A percentile compares a stretch with the other conserved stretches of the same genome.
Conservation (phyloP, 78 protist genomes). For the Chrysochromulina parva region DNA sequence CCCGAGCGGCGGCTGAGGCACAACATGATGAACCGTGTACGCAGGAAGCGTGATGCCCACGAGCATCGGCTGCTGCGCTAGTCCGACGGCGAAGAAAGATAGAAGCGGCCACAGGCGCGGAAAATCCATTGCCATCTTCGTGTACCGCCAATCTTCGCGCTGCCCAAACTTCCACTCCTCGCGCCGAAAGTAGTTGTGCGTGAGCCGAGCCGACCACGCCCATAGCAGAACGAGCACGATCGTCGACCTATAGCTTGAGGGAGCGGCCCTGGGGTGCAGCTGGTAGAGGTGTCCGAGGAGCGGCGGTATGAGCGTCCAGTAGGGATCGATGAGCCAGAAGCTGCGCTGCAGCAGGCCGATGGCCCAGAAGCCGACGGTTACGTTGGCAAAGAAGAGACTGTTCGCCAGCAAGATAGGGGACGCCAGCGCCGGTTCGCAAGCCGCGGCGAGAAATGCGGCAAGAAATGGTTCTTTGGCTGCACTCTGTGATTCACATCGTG, state of each 20-base stretch:
- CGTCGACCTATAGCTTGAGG: background rate
- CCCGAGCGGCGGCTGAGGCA: background rate
- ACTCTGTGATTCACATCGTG: background rate
- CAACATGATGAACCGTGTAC: background rate
- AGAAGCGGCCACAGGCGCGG: background rate
- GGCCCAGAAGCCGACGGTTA: constrained; percentile 18
- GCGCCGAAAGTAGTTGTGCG: constrained; percentile 25
- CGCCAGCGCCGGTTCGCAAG: background rate
- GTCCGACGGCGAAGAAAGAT: background rate
- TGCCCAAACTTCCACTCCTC: background rate
- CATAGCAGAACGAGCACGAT: background rate
- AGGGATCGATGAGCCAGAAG: constrained; percentile 53
- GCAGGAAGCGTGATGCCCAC: background rate
- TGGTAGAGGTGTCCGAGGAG: background rate
- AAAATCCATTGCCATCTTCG: background rate
- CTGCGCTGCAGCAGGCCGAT: constrained; percentile 27
- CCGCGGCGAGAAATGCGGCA: background rate
- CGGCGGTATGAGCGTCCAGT: constrained; percentile 46
- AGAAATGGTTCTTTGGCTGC: background rate
- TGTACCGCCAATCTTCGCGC: constrained; percentile 37
- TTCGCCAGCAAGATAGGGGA: background rate
- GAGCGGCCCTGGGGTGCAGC: background rate
- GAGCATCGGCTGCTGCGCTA: constrained; percentile 28
- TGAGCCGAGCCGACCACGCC: background rate
- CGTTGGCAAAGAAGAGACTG: constrained; percentile 53